Conservation (phyloP, 1,139 yeast genomes). For the Casaregolazyma lundiana region DNA sequence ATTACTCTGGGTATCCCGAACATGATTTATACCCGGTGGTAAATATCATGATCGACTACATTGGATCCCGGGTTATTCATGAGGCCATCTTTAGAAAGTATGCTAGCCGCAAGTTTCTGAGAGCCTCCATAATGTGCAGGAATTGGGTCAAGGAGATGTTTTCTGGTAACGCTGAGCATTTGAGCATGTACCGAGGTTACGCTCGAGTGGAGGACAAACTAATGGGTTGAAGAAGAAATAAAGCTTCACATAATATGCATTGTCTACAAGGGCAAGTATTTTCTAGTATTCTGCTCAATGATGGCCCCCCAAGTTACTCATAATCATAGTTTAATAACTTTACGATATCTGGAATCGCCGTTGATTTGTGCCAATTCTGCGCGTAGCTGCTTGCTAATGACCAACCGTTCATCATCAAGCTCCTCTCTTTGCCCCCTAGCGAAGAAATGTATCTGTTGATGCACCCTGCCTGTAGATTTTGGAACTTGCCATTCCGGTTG, state of each 20-base stretch:
- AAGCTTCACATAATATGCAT: neutral
- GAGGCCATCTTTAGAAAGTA: constrained; percentile 94
- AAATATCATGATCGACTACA: constrained; percentile 69
- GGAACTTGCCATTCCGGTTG: constrained; percentile 11
- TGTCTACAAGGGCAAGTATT: neutral
- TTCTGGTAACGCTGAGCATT: constrained; percentile 7
- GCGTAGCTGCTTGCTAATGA: neutral
- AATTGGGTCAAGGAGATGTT: constrained; percentile 73
- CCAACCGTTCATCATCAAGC: constrained; percentile 25
- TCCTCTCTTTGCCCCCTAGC: constrained; percentile 32
- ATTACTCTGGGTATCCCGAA: constrained; percentile 83
- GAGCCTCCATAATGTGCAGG: constrained; percentile 82
- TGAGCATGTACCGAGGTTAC: constrained; percentile 6
- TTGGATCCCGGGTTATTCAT: constrained; percentile 74
- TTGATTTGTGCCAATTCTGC: neutral
- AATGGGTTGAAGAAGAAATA: constrained; percentile 1
- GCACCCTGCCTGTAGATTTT: constrained; percentile 5
- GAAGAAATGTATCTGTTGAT: constrained; percentile 17
- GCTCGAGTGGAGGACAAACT: constrained; percentile 8
- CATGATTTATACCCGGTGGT: constrained; percentile 68
- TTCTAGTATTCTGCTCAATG: neutral
- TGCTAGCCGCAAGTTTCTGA: constrained; percentile 86
- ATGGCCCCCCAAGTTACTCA: neutral
- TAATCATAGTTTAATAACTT: constrained; percentile 1
- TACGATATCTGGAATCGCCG: neutral